Evolutionary conservation across 495 filamentous ascomycete species (phyloP), one percentile per base, ranked within the genome.

Genomic region (Aspergillus avenaceus): DNA sequence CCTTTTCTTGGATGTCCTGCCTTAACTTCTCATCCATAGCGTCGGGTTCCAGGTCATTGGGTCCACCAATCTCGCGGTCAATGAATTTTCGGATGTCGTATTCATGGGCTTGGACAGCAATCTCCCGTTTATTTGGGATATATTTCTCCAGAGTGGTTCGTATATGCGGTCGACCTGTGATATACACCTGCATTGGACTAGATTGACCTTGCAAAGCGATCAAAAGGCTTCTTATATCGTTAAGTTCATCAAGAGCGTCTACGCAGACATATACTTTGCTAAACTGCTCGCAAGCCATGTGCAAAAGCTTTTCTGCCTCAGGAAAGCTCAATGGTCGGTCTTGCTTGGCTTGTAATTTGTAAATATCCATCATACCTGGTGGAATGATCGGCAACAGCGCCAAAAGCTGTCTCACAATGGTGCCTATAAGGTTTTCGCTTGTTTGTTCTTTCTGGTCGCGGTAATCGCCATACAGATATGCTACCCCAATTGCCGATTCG

Each of bases 401-500:
- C 22, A 63, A 18, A 38, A 66, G 29, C 42, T 66, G 61, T 40
- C 45, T 55, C 5, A 62, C n/a, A 4, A 65, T 29, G 2, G 53
- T 42, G 7, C 52, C 47, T 13, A 64, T 19, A 25, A 64, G 45
- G 34, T 51, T 56, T 13, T 40, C 43, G 7, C 53, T 50, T 7
- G 45, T 62, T 31, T 60, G 63, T 18, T 56, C 42, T 27, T 34
- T n/a, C 23, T 43, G 45, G 28, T 69, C 56, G 27, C 47, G 56
- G 24, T 66, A 70, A 37, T 66, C 59, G 28, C 53, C 69, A 43
- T 65, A 70, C 34, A 69, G 50, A 41, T 67, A 70, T 22, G 47
- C 54, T 8, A 69, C 7, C 8, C 56, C 61, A 9, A 51, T 51
- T 13, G 43, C 41, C 5, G 24, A 22, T 18, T 25, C 28, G 5